Conservation (phyloP, 106 monocot genomes). For the Acorus calamus region DNA sequence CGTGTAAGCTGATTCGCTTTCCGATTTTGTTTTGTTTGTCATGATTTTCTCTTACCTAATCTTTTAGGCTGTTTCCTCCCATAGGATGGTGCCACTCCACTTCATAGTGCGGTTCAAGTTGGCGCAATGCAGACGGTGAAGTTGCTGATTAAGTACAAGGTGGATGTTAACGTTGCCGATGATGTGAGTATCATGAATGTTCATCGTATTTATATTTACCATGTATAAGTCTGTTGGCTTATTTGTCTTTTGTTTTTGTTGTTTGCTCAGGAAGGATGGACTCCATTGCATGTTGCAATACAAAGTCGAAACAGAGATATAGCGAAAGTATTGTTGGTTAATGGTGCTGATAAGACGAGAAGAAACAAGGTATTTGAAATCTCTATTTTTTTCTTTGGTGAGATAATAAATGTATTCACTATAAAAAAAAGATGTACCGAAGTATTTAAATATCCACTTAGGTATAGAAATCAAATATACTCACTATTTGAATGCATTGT, state of each 20-base stretch:
- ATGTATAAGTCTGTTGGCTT: not conserved
- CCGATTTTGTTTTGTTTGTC: not conserved
- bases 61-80: too few species aligned
- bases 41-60: not conserved
- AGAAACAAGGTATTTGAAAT: slow-evolving; percentile 59
- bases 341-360: slow-evolving; percentile 80
- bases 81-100: slow-evolving; percentile 82
- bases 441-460: too few species aligned
- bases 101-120: slow-evolving; percentile 94
- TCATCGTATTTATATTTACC: too few species aligned
- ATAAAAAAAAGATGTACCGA: too few species aligned
- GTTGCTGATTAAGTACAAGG: slow-evolving; percentile 80
- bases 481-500: too few species aligned
- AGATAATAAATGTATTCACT: not conserved
- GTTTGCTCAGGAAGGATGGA: slow-evolving; percentile 81
- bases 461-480: too few species aligned
- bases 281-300: slow-evolving; percentile 80
- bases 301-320: slow-evolving; percentile 87
- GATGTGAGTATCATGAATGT: slow-evolving; percentile 38
- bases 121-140: slow-evolving; percentile 93
- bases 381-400: not conserved
- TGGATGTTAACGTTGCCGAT: slow-evolving; percentile 88
- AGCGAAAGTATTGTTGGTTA: slow-evolving; percentile 72
- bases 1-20: slow-evolving; percentile 26
- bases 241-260: slow-evolving; percentile 2